Base-by-base conservation (phyloP, 441 rosid species). In the Melastoma candidum region DNA sequence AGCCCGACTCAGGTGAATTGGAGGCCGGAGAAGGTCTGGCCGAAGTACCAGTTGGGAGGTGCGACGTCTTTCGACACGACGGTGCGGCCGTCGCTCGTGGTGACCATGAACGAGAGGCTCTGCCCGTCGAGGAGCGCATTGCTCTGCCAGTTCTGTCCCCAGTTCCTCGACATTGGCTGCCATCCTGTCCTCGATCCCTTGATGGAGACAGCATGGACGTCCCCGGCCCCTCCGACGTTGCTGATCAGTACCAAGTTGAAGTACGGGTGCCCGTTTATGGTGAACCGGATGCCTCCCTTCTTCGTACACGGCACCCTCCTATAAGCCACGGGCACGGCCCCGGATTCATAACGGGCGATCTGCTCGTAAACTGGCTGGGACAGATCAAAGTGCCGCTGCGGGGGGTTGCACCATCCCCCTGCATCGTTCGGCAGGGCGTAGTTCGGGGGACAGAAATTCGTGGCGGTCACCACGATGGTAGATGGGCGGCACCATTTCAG, bases 401-500 rank as follows among this genome's bases (percentile, higher is more conserved):
- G 67, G 7, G 67, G 67, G 62, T 63, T 63, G 58, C 67, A 57
- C 67, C 67, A 63, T 11, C 67, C 67, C 27, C 67, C 62, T n/a
- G 47, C 62, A 11, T 53, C 53, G 49, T 55, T 63, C 2, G 66
- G 66, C 50, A 54, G 60, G 44, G 66, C 66, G 12, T 49, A 24
- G 60, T 63, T 63, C 2, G 68, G 62, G 4, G 68, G 68, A 58
- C 68, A 64, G 58, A 64, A 64, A 25, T 64, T 64, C 22, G 68
- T 64, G 63, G 68, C 68, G 2, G 63, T 64, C 49, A 64, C 63
- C 57, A 56, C 14, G 27, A 56, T 63, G 51, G 67, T 56, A 7
- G 61, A 60, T 12, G 57, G 39, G 25, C 29, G 60, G 61, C 67
- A 63, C 67, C 62, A 63, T 47, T 41, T 36, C 53, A 9, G 11